A percentile compares a stretch with the other conserved stretches of the same genome.
These are phyloP conservation scores for Penicillium sp. DNA, from an alignment of 2,329 filamentous ascomycete genomes.

Conservation along the genomic window DNA sequence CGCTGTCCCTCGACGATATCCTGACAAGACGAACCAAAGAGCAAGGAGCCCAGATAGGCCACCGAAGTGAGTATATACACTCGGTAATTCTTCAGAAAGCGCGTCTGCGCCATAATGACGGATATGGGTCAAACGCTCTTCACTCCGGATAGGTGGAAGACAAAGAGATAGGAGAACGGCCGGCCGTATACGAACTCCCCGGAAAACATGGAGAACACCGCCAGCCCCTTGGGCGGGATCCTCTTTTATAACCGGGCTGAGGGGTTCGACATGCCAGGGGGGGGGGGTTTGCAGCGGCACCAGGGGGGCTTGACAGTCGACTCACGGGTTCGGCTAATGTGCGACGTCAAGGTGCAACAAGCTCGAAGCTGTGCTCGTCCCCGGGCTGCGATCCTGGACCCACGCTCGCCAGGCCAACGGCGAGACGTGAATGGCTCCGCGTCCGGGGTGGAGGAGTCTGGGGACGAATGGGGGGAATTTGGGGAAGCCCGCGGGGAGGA, in stretches of 20 bases:
- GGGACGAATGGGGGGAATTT: slow-evolving; percentile 18
- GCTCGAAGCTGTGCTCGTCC: background rate
- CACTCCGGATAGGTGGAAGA: background rate
- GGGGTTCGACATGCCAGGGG: too few relatives aligned
- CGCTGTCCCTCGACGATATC: too few relatives aligned
- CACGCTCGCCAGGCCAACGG: too few relatives aligned
- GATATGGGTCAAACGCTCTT: background rate
- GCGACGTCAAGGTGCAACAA: background rate
- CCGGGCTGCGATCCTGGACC: background rate
- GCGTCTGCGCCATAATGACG: slow-evolving; percentile 16
- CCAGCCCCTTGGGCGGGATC: slow-evolving; percentile 1
- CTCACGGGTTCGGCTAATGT: slow-evolving; percentile 12
- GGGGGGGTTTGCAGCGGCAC: slow-evolving; percentile 6
- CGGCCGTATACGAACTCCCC: slow-evolving; percentile 2
- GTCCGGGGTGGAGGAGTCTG: slow-evolving; percentile 8
- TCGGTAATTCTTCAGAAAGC: slow-evolving; percentile 43
- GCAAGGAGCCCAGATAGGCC: slow-evolving; percentile 45
- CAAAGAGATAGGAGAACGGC: background rate
- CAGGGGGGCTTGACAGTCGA: slow-evolving; percentile 6
- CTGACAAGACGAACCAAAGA: slow-evolving; percentile 36
- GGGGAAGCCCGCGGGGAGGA: slow-evolving; percentile 14
- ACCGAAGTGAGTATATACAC: slow-evolving; percentile 46
- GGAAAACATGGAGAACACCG: slow-evolving; percentile 1
- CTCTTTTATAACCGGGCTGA: slow-evolving; percentile 15
- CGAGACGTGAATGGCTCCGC: too few relatives aligned